Evolutionary conservation across 108 stramenopile species (phyloP), one percentile per base, ranked within the genome.

Genomic region (Pseudonitzschia pungens): DNA sequence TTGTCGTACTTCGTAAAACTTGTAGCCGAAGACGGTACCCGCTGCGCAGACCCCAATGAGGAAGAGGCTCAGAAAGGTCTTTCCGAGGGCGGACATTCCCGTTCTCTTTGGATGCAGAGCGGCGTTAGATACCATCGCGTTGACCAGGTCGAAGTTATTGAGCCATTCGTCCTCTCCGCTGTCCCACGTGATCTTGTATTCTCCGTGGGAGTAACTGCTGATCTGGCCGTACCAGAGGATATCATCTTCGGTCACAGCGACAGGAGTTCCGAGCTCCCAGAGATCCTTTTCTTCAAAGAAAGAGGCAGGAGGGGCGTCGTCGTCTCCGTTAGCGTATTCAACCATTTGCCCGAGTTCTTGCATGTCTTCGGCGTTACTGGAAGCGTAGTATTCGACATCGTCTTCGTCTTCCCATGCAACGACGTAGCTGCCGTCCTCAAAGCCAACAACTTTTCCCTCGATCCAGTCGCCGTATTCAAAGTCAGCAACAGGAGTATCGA

Each of bases 181-280:
- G n/a, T 50, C 45, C 66, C 66, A 67, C 12, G 18, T 14, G 22
- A 67, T 50, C 14, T 3, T 15, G 66, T 67, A 67, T 15, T 22
- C 36, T 7, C 43, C 22, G 28, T 67, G 11, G 26, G 8, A 43
- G 45, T 50, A 67, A 14, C 66, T 41, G 28, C n/a, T 11, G 42
- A 67, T 48, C 11, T 29, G 22, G 18, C 68, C 29, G 70, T 81
- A 18, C 53, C 52, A 44, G 51, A 24, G n/a, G 51, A 40, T 32
- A 50, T 70, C 31, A 22, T 43, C 27, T 22, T 52, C 44, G 5
- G 14, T 24, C 32, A 68, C 58, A 41, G 56, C 41, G 56, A 56
- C 53, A 14, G 27, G 53, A 8, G 69, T 70, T 55, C 69, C 53
- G 27, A 55, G 29, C 22, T 67, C 12, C 66, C 66, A 67, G 26